phyloP scores from a whole-genome alignment of 352 stramenopile species.

The Phytophthora colocasiae region DNA sequence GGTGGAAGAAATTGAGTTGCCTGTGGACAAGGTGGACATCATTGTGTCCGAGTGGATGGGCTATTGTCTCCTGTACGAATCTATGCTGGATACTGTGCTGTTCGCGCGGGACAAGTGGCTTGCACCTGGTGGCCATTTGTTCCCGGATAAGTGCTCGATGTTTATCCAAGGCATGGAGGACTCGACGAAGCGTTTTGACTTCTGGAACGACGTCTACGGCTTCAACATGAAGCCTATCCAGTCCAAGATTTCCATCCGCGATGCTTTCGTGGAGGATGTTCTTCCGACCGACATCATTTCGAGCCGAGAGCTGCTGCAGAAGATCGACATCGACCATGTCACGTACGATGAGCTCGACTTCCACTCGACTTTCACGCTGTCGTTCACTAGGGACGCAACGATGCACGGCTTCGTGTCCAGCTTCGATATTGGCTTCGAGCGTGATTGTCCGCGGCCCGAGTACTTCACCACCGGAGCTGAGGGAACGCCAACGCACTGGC shows the following conservation, averaged over 20 bases:
- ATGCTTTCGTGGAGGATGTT: conserved; percentile 97
- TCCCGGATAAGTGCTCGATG: conserved; percentile 98
- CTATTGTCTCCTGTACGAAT: conserved; percentile 98
- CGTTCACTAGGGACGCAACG: conserved; percentile 86
- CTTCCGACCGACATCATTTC: conserved; percentile 90
- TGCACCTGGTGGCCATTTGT: conserved; percentile 92
- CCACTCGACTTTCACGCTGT: conserved; percentile 89
- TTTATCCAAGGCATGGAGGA: conserved; percentile 88
- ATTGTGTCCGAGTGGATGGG: conserved; percentile 99
- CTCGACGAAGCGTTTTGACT: conserved; percentile 76
- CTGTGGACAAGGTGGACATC: conserved; percentile 95
- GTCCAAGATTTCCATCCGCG: conserved; percentile 93
- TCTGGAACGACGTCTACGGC: conserved; percentile 98
- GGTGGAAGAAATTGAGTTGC: conserved; percentile 94
- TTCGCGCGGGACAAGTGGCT: conserved; percentile 98
- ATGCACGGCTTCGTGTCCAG: conserved; percentile 96
- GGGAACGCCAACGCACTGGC: conserved; percentile 98
- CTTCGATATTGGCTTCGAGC: conserved; percentile 98
- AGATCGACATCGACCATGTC: conserved; percentile 91
- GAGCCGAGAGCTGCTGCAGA: conserved; percentile 81
- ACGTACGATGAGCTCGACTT: conserved; percentile 97
- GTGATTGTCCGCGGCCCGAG: conserved; percentile 92
- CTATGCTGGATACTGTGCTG: conserved; percentile 98
- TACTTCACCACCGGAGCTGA: conserved; percentile 95
- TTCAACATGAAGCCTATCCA: conserved; percentile 99